Percentiles rank a stretch among this genome's conserved stretches.
These are phyloP conservation scores for Medicago arabica DNA, from an alignment of 306 rosid genomes.

Conservation along the genomic window DNA sequence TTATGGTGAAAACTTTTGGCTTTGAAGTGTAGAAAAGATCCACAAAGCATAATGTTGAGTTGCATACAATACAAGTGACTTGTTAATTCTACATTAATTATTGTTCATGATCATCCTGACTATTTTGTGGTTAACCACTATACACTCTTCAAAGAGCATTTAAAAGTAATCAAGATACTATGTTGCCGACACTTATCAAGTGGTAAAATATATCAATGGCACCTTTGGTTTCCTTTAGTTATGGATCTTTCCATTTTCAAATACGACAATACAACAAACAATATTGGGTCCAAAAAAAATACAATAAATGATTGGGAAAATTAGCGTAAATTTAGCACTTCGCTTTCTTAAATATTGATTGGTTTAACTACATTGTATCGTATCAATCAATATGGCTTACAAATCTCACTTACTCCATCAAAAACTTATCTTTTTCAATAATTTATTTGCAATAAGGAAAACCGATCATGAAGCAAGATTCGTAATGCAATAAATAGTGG, in stretches of 20 bases:
- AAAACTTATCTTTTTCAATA: slow-evolving; percentile 1
- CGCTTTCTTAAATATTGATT: slow-evolving; percentile 33
- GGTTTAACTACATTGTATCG: slow-evolving; percentile 8
- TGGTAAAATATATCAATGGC: slow-evolving; percentile 23
- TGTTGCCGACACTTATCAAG: slow-evolving; percentile 48
- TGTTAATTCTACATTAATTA: slow-evolving; percentile 20
- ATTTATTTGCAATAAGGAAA: slow-evolving; percentile 14
- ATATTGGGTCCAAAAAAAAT: neutral
- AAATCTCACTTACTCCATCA: slow-evolving; percentile 40
- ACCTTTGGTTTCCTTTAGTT: slow-evolving; percentile 38
- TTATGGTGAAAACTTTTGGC: slow-evolving; percentile 17
- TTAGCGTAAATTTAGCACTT: slow-evolving; percentile 44
- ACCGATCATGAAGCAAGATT: slow-evolving; percentile 3
- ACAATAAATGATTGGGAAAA: slow-evolving; percentile 34
- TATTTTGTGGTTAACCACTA: neutral
- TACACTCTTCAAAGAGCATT: slow-evolving; percentile 23
- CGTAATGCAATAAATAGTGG: neutral
- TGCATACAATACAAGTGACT: neutral
- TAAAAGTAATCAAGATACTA: slow-evolving; percentile 31
- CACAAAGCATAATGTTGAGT: slow-evolving; percentile 20
- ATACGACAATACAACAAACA: neutral
- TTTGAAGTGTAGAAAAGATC: slow-evolving; percentile 13
- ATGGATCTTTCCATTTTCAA: slow-evolving; percentile 42
- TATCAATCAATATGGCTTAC: slow-evolving; percentile 42
- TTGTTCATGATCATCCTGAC: slow-evolving; percentile 10